Conservation (phyloP, 1,139 yeast species). For the Debaryomyces subglobosus region DNA sequence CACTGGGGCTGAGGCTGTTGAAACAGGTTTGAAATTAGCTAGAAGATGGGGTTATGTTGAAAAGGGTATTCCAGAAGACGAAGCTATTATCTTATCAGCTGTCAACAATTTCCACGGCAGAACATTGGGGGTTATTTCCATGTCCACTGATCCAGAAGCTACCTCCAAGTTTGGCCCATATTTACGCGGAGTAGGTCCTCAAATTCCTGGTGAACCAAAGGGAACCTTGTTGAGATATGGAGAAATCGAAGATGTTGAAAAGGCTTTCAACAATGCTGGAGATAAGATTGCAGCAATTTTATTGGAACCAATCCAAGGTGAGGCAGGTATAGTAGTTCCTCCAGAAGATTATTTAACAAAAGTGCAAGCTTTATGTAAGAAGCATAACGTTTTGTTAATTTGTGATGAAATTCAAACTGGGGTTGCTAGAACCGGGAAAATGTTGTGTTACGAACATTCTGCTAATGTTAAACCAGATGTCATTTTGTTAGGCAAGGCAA, state of each 20-base stretch:
- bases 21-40: slow-evolving; percentile 90
- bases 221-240: slow-evolving; percentile 72
- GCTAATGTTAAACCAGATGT: slow-evolving; percentile 81
- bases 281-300: slow-evolving; percentile 89
- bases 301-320: slow-evolving; percentile 97
- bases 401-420: slow-evolving; percentile 99
- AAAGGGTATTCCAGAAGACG: slow-evolving; percentile 79
- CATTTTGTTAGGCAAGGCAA: slow-evolving; percentile 88
- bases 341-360: slow-evolving; percentile 75
- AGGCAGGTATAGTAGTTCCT: slow-evolving; percentile 97
- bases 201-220: slow-evolving; percentile 62
- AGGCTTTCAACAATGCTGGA: slow-evolving; percentile 82
- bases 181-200: slow-evolving; percentile 80
- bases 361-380: slow-evolving; percentile 75
- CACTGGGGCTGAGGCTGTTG: slow-evolving; percentile 99
- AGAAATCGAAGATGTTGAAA: slow-evolving; percentile 80
- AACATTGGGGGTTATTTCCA: slow-evolving; percentile 91
- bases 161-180: slow-evolving; percentile 90
- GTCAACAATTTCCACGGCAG: slow-evolving; percentile 94
- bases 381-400: slow-evolving; percentile 84
- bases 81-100: slow-evolving; percentile 88
- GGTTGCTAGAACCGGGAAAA: slow-evolving; percentile 94
- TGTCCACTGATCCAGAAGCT: slow-evolving; percentile 96
- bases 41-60: slow-evolving; percentile 96
- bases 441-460: slow-evolving; percentile 89